These are phyloP conservation scores for Diaporthe australafricana DNA, from an alignment of 2,329 filamentous ascomycete species.

Conservation along the genomic window DNA sequence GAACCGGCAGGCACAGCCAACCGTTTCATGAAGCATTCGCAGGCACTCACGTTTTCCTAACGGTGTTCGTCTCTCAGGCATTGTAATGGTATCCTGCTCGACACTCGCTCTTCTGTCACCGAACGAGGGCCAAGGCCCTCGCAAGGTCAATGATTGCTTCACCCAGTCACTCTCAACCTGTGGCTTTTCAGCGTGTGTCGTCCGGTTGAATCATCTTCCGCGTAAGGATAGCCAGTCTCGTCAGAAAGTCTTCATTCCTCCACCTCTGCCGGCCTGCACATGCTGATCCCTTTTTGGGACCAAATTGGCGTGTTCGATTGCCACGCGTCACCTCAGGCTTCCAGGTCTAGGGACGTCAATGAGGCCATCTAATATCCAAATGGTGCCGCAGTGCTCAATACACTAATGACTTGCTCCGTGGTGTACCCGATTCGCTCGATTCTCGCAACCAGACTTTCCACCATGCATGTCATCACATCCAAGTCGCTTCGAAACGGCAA, in stretches of 20 bases:
- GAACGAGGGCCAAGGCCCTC: background rate
- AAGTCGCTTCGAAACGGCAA: background rate
- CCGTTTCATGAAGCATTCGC: background rate
- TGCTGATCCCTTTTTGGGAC: background rate
- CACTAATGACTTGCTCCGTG: background rate
- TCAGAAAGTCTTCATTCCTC: no score
- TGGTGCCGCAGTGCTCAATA: background rate
- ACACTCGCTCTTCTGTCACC: background rate
- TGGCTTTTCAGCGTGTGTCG: no score
- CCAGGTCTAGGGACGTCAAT: background rate
- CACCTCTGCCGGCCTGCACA: background rate
- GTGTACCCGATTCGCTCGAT: constrained; percentile 2
- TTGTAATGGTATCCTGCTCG: no score
- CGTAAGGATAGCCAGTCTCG: no score
- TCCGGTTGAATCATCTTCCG: no score
- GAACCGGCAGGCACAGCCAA: no score
- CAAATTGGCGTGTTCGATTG: background rate
- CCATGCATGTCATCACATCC: constrained; percentile 14
- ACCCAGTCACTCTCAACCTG: background rate
- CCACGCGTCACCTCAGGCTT: background rate
- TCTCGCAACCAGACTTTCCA: background rate
- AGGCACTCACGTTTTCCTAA: background rate
- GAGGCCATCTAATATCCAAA: no score
- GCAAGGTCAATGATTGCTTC: background rate
- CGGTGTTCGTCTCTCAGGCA: background rate